Evolutionary conservation across 768 basidiomycete genomes (phyloP).

Genomic region (Exidia glandulosa): DNA sequence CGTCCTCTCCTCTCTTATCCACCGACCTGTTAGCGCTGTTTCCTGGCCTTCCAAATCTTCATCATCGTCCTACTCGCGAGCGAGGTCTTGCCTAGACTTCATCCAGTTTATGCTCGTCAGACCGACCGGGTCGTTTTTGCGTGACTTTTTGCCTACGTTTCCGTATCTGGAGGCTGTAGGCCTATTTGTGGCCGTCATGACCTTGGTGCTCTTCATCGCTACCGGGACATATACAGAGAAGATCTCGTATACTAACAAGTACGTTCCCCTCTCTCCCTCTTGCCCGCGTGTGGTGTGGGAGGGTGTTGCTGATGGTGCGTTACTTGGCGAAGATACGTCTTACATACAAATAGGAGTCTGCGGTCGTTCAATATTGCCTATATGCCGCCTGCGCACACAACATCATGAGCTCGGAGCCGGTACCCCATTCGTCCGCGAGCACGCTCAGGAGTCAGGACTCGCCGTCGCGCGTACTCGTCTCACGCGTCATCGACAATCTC

Average conservation of each 20-base stretch:
- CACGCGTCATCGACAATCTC: too few species aligned
- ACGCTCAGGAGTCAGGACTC: too few species aligned
- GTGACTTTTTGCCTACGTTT: neutral
- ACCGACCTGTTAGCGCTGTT: slow-evolving; percentile 44
- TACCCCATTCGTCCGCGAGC: too few species aligned
- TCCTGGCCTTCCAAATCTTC: slow-evolving; percentile 56
- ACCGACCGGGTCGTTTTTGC: neutral
- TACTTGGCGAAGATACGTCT: slow-evolving; percentile 66
- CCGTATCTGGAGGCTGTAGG: slow-evolving; percentile 71
- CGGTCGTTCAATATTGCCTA: slow-evolving; percentile 95
- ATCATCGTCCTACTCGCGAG: slow-evolving; percentile 61
- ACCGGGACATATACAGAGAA: slow-evolving; percentile 95
- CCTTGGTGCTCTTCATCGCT: slow-evolving; percentile 88
- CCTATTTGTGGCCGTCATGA: slow-evolving; percentile 80
- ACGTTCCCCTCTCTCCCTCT: slow-evolving; percentile 26
- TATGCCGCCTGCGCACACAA: too few species aligned
- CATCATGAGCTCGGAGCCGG: too few species aligned
- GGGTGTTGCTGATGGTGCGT: neutral
- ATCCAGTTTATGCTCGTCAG: slow-evolving; percentile 32
- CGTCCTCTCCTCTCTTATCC: slow-evolving; percentile 14
- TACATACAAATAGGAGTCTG: slow-evolving; percentile 85
- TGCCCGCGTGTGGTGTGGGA: too few species aligned
- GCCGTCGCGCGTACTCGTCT: too few species aligned
- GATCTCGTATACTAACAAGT: slow-evolving; percentile 94
- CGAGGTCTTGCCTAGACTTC: slow-evolving; percentile 63